Base-by-base conservation (phyloP, 2,329 filamentous ascomycete species). In the Ophiocordyceps camponoti-leonardi region DNA sequence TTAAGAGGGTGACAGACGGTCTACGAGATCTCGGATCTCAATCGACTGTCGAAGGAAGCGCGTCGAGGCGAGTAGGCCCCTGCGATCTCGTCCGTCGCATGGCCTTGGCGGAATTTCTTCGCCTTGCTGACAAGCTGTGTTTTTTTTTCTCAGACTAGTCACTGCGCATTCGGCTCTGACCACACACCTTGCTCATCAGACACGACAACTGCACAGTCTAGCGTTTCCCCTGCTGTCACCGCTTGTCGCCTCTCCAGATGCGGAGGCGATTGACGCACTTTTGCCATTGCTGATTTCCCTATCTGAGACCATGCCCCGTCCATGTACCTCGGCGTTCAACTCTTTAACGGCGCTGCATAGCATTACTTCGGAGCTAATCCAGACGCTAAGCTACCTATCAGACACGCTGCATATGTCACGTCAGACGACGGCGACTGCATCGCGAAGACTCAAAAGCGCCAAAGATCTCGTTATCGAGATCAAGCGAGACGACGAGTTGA, bases 381-480 rank as follows among this genome's bases (percentile, higher is more conserved):
- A 86, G 55, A 85, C 86, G 7, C 74, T 98, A 42, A 86, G 86
- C 53, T 83, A 86, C 52, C 71, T 98, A 5, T 86, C 85, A 7
- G 92, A 98, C 60, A 88, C 86, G 4, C 71, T 98, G 31, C 90
- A 96, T 62, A 94, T 96, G 81, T 87, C 83, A 30, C 80, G 86
- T 13, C 90, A 96, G 62, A 83, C 85, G 1, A 92, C 86, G 0
- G 83, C 79, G 3, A 82, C 83, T 11, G 92, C 90, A 2, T 80
- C 82, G 2, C 72, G 92, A 46, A 76, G 86, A 41, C 67, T 98
- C 44, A 81, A 83, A 53, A 84, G 79, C 33, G 87, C 86, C 7
- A 84, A 82, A 54, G 88, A 94, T 58, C 77, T 94, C 49, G 81
- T 96, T 1, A 77, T 80, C 2, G 90, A 95, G 54, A 81, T 95